Evolutionary conservation across 306 rosid species (phyloP), one percentile per base, ranked within the genome.

Genomic region (Calophaca sinica): DNA sequence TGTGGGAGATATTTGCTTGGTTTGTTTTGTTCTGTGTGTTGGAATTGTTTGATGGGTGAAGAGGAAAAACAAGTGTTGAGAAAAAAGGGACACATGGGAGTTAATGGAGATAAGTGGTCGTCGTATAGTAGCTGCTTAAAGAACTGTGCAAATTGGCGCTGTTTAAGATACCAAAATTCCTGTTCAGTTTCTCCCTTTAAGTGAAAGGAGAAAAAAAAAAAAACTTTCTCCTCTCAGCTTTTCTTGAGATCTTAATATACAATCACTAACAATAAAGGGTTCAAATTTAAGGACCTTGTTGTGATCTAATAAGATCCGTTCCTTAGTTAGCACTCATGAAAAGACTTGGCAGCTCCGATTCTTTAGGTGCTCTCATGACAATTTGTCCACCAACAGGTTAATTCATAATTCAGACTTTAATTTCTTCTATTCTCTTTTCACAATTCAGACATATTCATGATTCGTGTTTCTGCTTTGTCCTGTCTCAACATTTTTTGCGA

Each of bases 291-390:
- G 46, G 4, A 29, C 28, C 87, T 79, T 20, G 26, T 20, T 20
- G 26, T 70, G 60, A 70, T 81, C 84, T 70, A 75, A 9, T 10
- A 55, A 80, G 87, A 81, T 85, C 87, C 26, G 26, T 20, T 20
- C 26, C 26, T 20, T 20, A 20, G 26, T 20, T 20, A 20, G 26
- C 29, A 39, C 65, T 58, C 90, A 91, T 91, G 94, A 91, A 91
- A 91, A 89, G 97, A 80, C 92, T 84, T 70, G 73, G 82, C 29
- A 91, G 93, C 82, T 84, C 92, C 1, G 94, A 89, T 70, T 89
- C 93, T 42, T 38, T 87, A 62, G 97, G 91, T 70, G 91, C 89
- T 60, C 81, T 87, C 83, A 86, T 91, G 68, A 75, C 94, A 13
- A 86, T 82, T 78, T 87, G 90, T 87, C 96, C 94, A 63, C 60